phyloP scores from a whole-genome alignment of 257 asterid species.

The Marsdenia floribunda region DNA sequence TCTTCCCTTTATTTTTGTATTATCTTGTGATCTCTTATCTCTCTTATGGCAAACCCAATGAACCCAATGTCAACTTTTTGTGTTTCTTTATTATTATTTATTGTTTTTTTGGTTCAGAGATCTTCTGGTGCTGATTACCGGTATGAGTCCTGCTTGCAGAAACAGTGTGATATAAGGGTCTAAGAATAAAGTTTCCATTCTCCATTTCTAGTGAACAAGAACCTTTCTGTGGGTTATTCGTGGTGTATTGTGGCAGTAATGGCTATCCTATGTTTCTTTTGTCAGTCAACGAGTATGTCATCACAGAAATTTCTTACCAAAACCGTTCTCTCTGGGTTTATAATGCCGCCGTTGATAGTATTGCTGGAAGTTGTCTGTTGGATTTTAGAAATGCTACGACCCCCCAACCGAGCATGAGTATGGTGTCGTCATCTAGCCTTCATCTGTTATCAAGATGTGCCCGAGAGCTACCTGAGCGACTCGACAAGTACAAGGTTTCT shows the following conservation, averaged over 20 bases:
- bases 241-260: conserved; percentile 27
- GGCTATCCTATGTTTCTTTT: conserved; percentile 34
- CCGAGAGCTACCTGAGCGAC: background rate
- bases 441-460: conserved; percentile 40
- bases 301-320: conserved; percentile 30
- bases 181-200: conserved; percentile 55
- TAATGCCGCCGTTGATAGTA: conserved; percentile 20
- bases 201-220: conserved; percentile 27
- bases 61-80: too few relatives aligned
- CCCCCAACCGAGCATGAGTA: background rate
- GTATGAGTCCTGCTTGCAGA: conserved; percentile 42
- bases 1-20: too few relatives aligned
- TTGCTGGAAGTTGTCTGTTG: conserved; percentile 23
- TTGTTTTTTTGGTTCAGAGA: conserved; percentile 23
- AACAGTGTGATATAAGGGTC: conserved; percentile 34
- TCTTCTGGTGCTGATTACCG: conserved; percentile 30
- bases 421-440: conserved; percentile 6
- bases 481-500: conserved; percentile 16
- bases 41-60: too few relatives aligned
- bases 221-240: conserved; percentile 44
- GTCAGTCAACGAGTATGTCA: conserved; percentile 24
- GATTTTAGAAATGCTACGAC: conserved; percentile 28
- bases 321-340: conserved; percentile 20
- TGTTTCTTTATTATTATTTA: too few relatives aligned
- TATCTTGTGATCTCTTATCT: too few relatives aligned